phyloP scores from a whole-genome alignment of 768 basidiomycete genomes.

The Albatrellus ellisii region DNA sequence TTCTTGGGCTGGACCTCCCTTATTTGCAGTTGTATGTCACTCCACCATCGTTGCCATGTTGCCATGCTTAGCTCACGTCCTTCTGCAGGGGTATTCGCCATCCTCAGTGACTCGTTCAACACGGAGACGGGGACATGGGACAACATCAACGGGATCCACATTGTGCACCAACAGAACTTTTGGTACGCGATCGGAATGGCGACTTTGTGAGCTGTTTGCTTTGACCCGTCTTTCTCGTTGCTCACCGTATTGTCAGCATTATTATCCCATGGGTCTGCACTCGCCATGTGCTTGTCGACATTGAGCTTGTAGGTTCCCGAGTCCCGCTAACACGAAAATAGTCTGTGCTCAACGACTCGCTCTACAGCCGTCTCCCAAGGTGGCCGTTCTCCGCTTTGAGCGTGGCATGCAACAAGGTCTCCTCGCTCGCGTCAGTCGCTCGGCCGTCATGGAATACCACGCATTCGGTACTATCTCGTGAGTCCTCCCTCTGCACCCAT shows the following conservation, averaged over 20 bases:
- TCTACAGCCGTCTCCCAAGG: conserved; percentile 28
- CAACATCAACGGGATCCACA: conserved; percentile 18
- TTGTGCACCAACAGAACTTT: conserved; percentile 28
- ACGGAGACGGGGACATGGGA: conserved; percentile 23
- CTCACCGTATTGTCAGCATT: conserved; percentile 17
- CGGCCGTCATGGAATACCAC: conserved; percentile 31
- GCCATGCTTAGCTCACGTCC: conserved; percentile 1
- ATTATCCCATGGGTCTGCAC: conserved; percentile 27
- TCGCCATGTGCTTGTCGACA: conserved; percentile 26
- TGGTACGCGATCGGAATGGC: conserved; percentile 31
- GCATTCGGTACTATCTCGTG: conserved; percentile 30
- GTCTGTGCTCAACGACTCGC: neutral
- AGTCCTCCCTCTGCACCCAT: conserved; percentile 2
- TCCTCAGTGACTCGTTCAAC: conserved; percentile 28
- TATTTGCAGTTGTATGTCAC: conserved; percentile 12
- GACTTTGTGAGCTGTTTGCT: conserved; percentile 20
- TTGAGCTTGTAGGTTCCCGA: conserved; percentile 25
- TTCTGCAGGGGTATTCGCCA: conserved; percentile 26
- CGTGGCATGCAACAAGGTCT: conserved; percentile 35
- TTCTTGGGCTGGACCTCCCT: conserved; percentile 30
- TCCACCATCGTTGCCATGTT: neutral
- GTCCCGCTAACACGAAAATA: conserved; percentile 1
- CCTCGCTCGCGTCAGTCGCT: conserved; percentile 27
- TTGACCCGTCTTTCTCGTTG: neutral
- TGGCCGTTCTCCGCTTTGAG: conserved; percentile 27